Conservation (phyloP, 441 rosid species). For the Gossypium aridum region DNA sequence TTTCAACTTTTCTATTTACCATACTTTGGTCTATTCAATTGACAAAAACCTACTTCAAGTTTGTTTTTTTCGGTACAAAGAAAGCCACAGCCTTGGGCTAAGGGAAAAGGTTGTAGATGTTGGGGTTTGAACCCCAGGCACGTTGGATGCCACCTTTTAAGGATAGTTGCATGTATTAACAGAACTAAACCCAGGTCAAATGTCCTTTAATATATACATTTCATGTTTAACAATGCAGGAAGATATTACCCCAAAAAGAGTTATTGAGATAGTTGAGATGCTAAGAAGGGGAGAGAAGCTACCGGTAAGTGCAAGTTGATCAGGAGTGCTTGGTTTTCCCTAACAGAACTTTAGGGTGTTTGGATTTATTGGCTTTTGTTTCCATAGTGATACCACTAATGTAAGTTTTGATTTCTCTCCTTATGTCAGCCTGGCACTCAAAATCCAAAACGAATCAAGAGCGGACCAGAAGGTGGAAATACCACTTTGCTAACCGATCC, state of each 20-base stretch:
- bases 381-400: background rate
- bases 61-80: background rate
- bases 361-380: background rate
- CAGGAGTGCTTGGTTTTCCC: background rate
- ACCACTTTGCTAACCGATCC: conserved; percentile 75
- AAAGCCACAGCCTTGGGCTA: background rate
- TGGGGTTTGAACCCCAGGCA: background rate
- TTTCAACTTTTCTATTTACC: background rate
- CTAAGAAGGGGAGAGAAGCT: conserved; percentile 86
- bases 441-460: conserved; percentile 68
- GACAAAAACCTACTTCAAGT: background rate
- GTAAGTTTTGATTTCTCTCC: background rate
- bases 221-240: conserved; percentile 54
- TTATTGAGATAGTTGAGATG: conserved; percentile 85
- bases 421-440: conserved; percentile 84
- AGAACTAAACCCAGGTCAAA: background rate
- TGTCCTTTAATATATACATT: conserved; percentile 1
- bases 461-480: conserved; percentile 97
- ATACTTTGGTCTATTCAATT: background rate
- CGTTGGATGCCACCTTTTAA: background rate
- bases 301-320: conserved; percentile 46
- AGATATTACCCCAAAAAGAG: conserved; percentile 86
- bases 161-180: background rate
- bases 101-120: background rate
- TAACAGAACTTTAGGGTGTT: background rate